phyloP scores from a whole-genome alignment of 306 rosid species.

The Glycine soja region DNA sequence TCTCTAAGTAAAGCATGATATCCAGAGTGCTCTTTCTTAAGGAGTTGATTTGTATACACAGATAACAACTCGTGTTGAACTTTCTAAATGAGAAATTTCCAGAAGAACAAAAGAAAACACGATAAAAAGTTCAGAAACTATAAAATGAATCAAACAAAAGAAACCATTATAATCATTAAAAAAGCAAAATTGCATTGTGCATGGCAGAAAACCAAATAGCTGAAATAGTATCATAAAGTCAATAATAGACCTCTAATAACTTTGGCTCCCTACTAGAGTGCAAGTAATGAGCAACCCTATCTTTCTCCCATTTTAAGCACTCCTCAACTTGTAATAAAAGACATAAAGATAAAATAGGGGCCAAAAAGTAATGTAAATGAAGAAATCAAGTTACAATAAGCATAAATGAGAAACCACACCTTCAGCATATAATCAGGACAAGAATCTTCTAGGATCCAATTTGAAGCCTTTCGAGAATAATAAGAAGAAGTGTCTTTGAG shows the following conservation, averaged over 20 bases:
- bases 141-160: neutral
- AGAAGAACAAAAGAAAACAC: constrained; percentile 35
- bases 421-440: constrained; percentile 93
- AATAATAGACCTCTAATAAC: constrained; percentile 61
- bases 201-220: constrained; percentile 35
- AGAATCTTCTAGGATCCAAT: constrained; percentile 83
- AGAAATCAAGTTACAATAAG: constrained; percentile 37
- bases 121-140: constrained; percentile 42
- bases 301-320: constrained; percentile 69
- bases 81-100: constrained; percentile 59
- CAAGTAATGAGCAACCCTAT: constrained; percentile 67
- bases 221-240: constrained; percentile 35
- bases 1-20: constrained; percentile 90
- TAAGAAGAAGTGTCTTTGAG: constrained; percentile 78
- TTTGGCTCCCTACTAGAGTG: constrained; percentile 66
- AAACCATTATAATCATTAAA: constrained; percentile 22
- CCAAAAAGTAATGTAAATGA: constrained; percentile 34
- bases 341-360: constrained; percentile 29
- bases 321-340: constrained; percentile 61
- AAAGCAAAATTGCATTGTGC: constrained; percentile 23
- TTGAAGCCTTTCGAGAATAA: constrained; percentile 89
- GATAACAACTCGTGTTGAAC: constrained; percentile 86
- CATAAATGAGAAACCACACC: constrained; percentile 47
- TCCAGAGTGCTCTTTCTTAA: constrained; percentile 94
- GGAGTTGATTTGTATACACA: constrained; percentile 79